phyloP scores from a whole-genome alignment of 148 eudicot genomes.

The Vaccinium macrocarpon region DNA sequence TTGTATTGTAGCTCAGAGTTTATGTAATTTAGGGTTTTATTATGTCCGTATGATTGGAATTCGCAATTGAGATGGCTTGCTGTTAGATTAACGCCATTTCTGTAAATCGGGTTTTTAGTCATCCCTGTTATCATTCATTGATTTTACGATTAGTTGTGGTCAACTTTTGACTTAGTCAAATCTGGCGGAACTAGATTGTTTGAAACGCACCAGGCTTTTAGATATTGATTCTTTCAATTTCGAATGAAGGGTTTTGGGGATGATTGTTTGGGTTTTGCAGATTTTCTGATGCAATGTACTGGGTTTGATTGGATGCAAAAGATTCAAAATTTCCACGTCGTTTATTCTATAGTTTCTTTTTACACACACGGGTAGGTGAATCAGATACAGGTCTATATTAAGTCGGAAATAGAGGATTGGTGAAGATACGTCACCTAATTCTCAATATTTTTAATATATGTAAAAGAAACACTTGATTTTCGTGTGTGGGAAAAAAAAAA shows the following conservation, averaged over 20 bases:
- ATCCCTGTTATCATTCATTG: background rate
- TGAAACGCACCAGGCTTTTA: background rate
- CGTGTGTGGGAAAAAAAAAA: background rate
- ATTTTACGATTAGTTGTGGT: background rate
- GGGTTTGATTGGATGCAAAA: background rate
- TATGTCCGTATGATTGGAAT: background rate
- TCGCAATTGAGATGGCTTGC: background rate
- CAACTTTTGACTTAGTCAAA: constrained; percentile 7
- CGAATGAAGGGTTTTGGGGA: background rate
- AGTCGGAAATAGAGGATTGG: background rate
- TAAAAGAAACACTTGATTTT: background rate
- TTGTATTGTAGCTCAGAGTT: background rate
- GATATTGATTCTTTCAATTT: background rate
- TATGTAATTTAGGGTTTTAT: background rate
- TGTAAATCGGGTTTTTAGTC: background rate
- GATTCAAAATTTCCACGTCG: background rate
- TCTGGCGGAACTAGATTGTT: background rate
- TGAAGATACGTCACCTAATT: background rate
- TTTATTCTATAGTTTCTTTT: background rate
- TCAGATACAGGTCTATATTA: background rate
- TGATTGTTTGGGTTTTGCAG: background rate
- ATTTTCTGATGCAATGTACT: background rate
- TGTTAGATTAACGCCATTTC: background rate
- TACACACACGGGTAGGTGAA: background rate
- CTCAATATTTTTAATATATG: background rate